These are phyloP conservation scores for Colletotrichum tabaci DNA, from an alignment of 2,329 filamentous ascomycete genomes.

Conservation along the genomic window DNA sequence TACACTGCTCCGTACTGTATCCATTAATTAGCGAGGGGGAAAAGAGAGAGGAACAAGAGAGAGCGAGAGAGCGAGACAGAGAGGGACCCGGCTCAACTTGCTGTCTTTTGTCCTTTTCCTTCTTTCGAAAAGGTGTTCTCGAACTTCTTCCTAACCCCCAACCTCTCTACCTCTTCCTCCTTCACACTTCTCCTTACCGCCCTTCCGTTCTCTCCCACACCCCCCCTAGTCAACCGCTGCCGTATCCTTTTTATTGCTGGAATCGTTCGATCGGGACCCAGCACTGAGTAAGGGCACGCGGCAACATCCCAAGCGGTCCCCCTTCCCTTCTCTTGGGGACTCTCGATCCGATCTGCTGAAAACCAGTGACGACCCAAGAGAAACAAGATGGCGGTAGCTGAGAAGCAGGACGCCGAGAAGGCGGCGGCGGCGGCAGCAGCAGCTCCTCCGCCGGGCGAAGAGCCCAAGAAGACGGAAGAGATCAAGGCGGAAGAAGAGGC, in stretches of 20 bases:
- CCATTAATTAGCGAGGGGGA: neutral
- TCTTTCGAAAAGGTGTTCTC: slow-evolving; percentile 1
- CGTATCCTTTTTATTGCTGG: slow-evolving; percentile 4
- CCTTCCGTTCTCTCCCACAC: too few relatives aligned
- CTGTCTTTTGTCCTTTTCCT: neutral
- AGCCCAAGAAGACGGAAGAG: slow-evolving; percentile 26
- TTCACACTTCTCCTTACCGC: too few relatives aligned
- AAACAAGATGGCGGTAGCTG: slow-evolving; percentile 25
- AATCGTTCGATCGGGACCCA: slow-evolving; percentile 21
- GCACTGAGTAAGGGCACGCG: slow-evolving; percentile 5
- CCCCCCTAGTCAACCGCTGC: neutral
- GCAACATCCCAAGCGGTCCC: neutral
- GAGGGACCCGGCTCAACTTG: slow-evolving; percentile 22
- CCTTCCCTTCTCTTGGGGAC: neutral
- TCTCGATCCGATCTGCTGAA: slow-evolving; percentile 35
- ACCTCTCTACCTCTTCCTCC: neutral
- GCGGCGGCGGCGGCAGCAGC: too few relatives aligned
- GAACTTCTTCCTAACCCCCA: slow-evolving; percentile 20
- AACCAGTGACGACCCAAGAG: slow-evolving; percentile 8
- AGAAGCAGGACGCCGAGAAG: slow-evolving; percentile 33
- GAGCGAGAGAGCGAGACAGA: too few relatives aligned
- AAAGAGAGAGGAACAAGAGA: slow-evolving; percentile 4
- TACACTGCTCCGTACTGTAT: neutral
- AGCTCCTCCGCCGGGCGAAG: slow-evolving; percentile 17
- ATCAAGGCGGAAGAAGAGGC: slow-evolving; percentile 13